Evolutionary conservation across 129 eudicot species (phyloP).

Genomic region (Flaveria bidentis): DNA sequence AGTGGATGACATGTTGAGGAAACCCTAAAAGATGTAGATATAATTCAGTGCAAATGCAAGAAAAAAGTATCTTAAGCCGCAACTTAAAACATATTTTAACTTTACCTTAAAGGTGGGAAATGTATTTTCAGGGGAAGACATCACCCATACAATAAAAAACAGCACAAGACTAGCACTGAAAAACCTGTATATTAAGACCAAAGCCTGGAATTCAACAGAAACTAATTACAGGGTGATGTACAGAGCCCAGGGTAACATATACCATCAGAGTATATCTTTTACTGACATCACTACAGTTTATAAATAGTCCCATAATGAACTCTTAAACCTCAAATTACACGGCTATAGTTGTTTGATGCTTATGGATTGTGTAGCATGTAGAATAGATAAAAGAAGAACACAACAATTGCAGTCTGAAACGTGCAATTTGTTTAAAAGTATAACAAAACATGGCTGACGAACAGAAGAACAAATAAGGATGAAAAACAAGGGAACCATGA

Average conservation of each 20-base stretch:
- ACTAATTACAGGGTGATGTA: conserved; percentile 23
- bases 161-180: conserved; percentile 75
- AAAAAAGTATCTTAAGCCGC: conserved; percentile 13
- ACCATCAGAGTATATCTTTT: neutral
- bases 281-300: neutral
- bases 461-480: neutral
- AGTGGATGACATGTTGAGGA: conserved; percentile 46
- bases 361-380: conserved; percentile 8
- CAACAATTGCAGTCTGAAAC: neutral
- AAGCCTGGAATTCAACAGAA: conserved; percentile 69
- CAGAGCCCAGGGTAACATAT: conserved; percentile 8
- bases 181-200: conserved; percentile 90
- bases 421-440: neutral
- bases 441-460: neutral
- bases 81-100: conserved; percentile 10
- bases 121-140: conserved; percentile 66
- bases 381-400: neutral
- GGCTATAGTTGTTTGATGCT: neutral
- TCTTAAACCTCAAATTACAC: neutral
- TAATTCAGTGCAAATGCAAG: conserved; percentile 16
- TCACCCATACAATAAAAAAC: conserved; percentile 75
- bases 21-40: conserved; percentile 43
- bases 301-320: conserved; percentile 3
- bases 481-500: neutral
- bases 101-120: conserved; percentile 57